Percentiles rank a stretch among this genome's conserved stretches.
phyloP scores from a whole-genome alignment of 768 basidiomycete genomes.

The Cystobasidiopsis lactophilus region DNA sequence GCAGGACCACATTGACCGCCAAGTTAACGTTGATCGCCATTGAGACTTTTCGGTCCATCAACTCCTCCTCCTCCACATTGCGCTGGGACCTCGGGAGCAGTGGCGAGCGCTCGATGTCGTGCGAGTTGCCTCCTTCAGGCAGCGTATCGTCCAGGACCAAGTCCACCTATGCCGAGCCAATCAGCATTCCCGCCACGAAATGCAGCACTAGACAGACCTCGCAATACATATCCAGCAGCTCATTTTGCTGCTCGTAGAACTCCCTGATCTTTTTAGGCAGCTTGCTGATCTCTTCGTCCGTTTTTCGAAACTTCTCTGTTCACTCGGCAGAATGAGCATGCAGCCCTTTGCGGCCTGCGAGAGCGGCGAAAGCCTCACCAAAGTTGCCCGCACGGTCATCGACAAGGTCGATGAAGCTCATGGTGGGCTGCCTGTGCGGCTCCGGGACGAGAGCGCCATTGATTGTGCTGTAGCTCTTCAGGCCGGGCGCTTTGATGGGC shows the following conservation, averaged over 20 bases:
- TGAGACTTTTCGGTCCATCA: neutral
- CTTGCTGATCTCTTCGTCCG: constrained; percentile 8
- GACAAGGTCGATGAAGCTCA: too few relatives aligned
- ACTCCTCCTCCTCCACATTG: constrained; percentile 4
- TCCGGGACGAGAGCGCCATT: too few relatives aligned
- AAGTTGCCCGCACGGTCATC: too few relatives aligned
- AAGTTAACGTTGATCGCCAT: constrained; percentile 20
- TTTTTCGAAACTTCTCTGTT: constrained; percentile 12
- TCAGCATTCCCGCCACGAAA: neutral
- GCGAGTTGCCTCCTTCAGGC: neutral
- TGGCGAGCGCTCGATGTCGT: neutral
- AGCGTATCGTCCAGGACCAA: constrained; percentile 12
- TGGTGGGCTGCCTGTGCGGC: too few relatives aligned
- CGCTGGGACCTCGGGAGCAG: neutral
- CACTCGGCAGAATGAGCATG: too few relatives aligned
- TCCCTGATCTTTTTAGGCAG: constrained; percentile 5
- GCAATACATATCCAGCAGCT: constrained; percentile 8
- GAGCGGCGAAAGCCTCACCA: too few relatives aligned
- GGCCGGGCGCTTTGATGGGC: too few relatives aligned
- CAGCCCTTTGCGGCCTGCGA: too few relatives aligned
- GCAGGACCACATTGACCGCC: constrained; percentile 23
- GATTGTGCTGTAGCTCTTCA: too few relatives aligned
- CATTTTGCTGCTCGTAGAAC: constrained; percentile 17
- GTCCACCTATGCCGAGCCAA: constrained; percentile 5
- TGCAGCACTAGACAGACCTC: constrained; percentile 6